phyloP scores from a whole-genome alignment of 257 asterid genomes.

The Prunella vulgaris region DNA sequence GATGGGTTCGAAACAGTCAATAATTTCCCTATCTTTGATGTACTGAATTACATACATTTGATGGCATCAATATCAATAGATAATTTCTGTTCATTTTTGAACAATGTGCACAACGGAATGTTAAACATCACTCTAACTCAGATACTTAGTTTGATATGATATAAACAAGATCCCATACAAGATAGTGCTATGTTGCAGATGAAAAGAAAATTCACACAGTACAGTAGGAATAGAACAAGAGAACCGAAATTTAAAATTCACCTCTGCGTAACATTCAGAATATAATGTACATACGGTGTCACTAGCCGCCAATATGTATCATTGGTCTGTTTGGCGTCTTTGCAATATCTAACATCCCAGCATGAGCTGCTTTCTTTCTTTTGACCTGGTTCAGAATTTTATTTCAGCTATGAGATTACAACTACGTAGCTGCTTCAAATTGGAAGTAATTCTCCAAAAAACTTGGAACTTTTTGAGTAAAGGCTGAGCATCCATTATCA shows the following conservation, averaged over 20 bases:
- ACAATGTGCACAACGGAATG: background rate
- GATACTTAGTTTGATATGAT: background rate
- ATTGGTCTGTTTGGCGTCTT: conserved; percentile 94
- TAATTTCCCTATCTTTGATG: background rate
- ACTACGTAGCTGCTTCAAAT: background rate
- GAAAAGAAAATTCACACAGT: background rate
- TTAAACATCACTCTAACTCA: background rate
- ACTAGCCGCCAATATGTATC: conserved; percentile 94
- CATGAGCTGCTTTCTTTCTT: conserved; percentile 94
- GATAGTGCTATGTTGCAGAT: background rate
- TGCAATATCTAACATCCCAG: conserved; percentile 93
- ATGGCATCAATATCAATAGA: background rate
- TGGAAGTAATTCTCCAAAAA: background rate
- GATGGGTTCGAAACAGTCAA: background rate
- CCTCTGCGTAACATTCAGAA: conserved; percentile 14
- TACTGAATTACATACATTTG: background rate
- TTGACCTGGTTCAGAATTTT: conserved; percentile 51
- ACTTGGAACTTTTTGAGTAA: background rate
- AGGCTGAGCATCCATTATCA: background rate
- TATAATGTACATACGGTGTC: conserved; percentile 11
- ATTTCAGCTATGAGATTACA: conserved; percentile 13
- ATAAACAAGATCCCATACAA: background rate
- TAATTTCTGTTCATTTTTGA: background rate
- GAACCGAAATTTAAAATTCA: background rate
- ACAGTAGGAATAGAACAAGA: background rate